Base-by-base conservation (phyloP, 2,329 filamentous ascomycete species). In the Verticillium albo-atrum region DNA sequence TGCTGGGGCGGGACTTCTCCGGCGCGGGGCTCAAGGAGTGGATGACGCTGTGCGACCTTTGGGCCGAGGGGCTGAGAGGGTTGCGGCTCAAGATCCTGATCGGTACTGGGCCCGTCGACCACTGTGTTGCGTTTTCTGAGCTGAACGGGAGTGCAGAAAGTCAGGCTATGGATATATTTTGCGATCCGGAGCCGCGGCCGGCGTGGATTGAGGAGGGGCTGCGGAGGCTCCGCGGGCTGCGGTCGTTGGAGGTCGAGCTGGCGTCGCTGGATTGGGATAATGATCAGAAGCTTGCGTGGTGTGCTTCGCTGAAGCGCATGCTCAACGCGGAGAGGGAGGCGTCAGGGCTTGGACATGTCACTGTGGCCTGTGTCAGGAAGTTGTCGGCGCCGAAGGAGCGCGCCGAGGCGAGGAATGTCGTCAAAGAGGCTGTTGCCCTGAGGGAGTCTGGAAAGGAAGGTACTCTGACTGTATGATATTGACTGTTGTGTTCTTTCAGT, bases 201-300 rank as follows among this genome's bases (percentile, higher is more conserved):
- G 58, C 58, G 10, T 74, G 71, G 72, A 64, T 75, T 28, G 70
- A 69, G 35, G 66, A 61, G 5, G 74, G 76, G 2, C 63, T 80
- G 52, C 58, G 63, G 17, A 61, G 61, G 50, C 62, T 80, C 62
- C 35, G 27, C 5, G 63, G 55, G 15, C 66, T 80, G 55, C 66
- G 72, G 61, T 68, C 64, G 55, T 59, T 80, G 4, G 78, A 80
- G 66, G 69, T 80, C 57, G 77, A 79, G 66, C 65, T 79, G 6
- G 66, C 63, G 20, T 66, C 71, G 35, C 58, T 66, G 25, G 65
- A 66, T 14, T 71, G 76, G 73, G 65, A 66, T 6, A 64, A 66
- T 5, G 59, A 47, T 15, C 64, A 68, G 34, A 77, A 74, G 66
- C 14, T 75, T 12, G 63, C 62, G 25, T 79, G 75, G 75, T 77